These are phyloP conservation scores for Arxiozyma telluris DNA, from an alignment of 1,139 yeast species.

Conservation along the genomic window DNA sequence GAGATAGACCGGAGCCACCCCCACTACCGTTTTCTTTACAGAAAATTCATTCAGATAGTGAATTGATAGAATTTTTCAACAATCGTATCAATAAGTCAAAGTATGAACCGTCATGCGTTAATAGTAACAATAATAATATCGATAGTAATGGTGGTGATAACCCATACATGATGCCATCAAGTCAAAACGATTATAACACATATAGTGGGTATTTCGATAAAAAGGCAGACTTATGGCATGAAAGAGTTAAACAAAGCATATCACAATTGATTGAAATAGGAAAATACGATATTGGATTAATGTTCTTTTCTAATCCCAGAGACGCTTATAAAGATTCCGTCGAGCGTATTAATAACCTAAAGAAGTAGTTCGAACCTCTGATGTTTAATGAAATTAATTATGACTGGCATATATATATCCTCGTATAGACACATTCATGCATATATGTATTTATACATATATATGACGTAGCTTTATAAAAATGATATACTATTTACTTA, in stretches of 20 bases:
- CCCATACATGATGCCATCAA: constrained; percentile 18
- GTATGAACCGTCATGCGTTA: not conserved
- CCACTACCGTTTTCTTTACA: not conserved
- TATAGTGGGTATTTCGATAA: constrained; percentile 29
- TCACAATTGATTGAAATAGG: constrained; percentile 17
- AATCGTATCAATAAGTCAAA: not conserved
- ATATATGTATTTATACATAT: no score
- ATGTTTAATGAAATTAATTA: not conserved
- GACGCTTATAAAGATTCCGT: constrained; percentile 18
- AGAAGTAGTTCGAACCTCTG: not conserved
- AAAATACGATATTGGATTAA: constrained; percentile 13
- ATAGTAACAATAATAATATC: constrained; percentile 1
- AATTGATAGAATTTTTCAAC: not conserved
- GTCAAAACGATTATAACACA: constrained; percentile 23
- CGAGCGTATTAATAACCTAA: not conserved
- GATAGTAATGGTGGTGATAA: not conserved
- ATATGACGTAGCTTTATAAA: not conserved
- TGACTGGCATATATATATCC: no score
- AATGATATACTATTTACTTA: not conserved
- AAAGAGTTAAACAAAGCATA: constrained; percentile 33
- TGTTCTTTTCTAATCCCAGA: constrained; percentile 27
- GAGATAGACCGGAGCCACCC: not conserved
- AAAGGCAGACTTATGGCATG: constrained; percentile 37
- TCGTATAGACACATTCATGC: not conserved
- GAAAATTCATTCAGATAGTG: not conserved